Evolutionary conservation across 345 rosid species (phyloP), one percentile per base, ranked within the genome.

Genomic region (Punica granatum): DNA sequence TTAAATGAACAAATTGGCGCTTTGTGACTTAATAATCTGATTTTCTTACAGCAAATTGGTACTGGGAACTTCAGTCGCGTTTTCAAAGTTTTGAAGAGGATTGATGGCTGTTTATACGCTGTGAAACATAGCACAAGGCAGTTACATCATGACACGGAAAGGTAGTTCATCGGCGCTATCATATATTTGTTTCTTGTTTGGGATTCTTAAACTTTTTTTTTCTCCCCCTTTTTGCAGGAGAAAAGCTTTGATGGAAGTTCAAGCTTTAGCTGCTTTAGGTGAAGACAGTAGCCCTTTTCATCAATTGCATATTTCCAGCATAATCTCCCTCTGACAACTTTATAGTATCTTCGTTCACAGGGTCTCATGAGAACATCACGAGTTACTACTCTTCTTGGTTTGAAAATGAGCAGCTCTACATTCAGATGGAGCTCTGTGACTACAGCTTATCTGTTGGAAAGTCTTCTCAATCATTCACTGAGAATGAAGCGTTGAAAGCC

Each of bases 161-260:
- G 97, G 99, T 92, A 78, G 56, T 10, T 46, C 54, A 31, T 35
- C 4, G 37, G 21, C 61, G 37, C 53, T 63, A 43, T 51, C 32
- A 71, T 71, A 8, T 39, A 12, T 64, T 2, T 5, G 51, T 58
- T 26, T 13, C 21, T 62, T 54, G 34, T 30, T 65, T 64, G 65
- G 69, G 67, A 37, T 64, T 28, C 61, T 71, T 18, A 70, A 8
- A 53, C 36, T 7, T 23, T 65, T 34, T 4, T 37, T 37, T 4
- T n/a, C n/a, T n/a, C n/a, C n/a, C n/a, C n/a, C 25, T 66, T 36
- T 43, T 76, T 75, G 75, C 82, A 92, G 99, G 84, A 84, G 79
- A 80, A 90, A 90, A 82, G 98, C 98, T 80, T 84, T 92, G 75
- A 88, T 95, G 97, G 99, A 95, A 88, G 99, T 90, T 72, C 99